Conservation (phyloP, 225 moss, liverwort and hornwort genomes). For the Marchantia paleacea region DNA sequence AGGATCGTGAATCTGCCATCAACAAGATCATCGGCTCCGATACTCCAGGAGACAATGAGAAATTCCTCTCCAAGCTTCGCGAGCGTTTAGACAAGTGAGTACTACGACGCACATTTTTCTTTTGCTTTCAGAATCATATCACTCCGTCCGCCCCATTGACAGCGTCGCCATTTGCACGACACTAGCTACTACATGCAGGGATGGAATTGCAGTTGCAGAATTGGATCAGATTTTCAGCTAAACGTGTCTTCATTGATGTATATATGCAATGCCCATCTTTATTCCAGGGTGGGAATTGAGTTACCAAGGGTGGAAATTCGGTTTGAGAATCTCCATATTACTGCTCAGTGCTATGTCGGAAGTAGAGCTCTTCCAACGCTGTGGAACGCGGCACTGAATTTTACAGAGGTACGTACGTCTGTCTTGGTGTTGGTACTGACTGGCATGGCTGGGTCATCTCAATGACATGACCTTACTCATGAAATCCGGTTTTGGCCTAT, state of each 20-base stretch:
- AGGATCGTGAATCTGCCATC: not conserved
- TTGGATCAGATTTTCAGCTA: not conserved
- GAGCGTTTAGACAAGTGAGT: conserved; percentile 26
- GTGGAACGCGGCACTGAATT: conserved; percentile 46
- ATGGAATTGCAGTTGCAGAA: not conserved
- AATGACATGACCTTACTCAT: not conserved
- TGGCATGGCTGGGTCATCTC: no score
- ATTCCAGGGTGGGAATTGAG: conserved; percentile 33
- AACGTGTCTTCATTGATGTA: not conserved
- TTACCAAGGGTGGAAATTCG: conserved; percentile 31
- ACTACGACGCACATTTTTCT: no score
- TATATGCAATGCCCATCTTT: not conserved
- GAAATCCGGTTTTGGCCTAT: not conserved
- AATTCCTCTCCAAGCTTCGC: conserved; percentile 14
- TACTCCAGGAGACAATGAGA: conserved; percentile 21
- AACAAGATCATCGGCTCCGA: conserved; percentile 5
- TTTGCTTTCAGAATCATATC: not conserved
- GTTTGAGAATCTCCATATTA: conserved; percentile 28
- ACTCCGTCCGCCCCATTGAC: no score
- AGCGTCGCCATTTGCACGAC: no score
- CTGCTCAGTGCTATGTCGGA: conserved; percentile 32
- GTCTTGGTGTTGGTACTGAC: not conserved
- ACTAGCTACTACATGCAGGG: no score
- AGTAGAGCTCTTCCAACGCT: conserved; percentile 33
- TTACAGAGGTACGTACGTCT: conserved; percentile 54